A percentile compares a stretch with the other conserved stretches of the same genome.
These are phyloP conservation scores for Microglena sp. DNA, from an alignment of 139 green algal genomes.

Conservation along the genomic window DNA sequence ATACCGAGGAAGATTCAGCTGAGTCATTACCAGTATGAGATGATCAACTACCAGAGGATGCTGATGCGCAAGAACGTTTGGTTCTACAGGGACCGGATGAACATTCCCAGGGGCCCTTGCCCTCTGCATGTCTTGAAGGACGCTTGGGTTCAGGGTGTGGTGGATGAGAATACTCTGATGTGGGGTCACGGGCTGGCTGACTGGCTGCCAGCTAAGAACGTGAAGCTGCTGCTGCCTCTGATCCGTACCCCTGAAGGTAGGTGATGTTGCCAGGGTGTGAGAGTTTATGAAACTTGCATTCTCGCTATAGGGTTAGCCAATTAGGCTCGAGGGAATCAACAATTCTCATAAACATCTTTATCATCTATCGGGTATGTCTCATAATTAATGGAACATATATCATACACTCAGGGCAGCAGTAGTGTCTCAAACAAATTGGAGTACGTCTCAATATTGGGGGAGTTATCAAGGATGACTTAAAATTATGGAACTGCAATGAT, in stretches of 20 bases:
- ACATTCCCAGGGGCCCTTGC: constrained; percentile 70
- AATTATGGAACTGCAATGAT: too few species aligned
- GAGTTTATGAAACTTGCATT: constrained; percentile 6
- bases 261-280: not conserved
- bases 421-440: too few species aligned
- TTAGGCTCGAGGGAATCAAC: too few species aligned
- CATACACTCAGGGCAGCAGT: too few species aligned
- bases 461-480: too few species aligned
- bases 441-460: too few species aligned
- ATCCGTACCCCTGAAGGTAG: constrained; percentile 79
- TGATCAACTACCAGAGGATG: constrained; percentile 73
- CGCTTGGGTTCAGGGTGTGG: constrained; percentile 71
- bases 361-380: too few species aligned
- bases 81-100: constrained; percentile 26
- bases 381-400: too few species aligned
- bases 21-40: constrained; percentile 46
- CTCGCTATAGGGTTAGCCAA: too few species aligned
- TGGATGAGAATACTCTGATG: constrained; percentile 88
- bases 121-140: constrained; percentile 69
- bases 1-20: constrained; percentile 31
- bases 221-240: constrained; percentile 77
- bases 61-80: constrained; percentile 77
- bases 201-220: constrained; percentile 80
- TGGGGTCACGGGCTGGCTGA: constrained; percentile 85
- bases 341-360: too few species aligned